Conservation (phyloP, 2,329 filamentous ascomycete genomes). For the Diaporthe velutina region DNA sequence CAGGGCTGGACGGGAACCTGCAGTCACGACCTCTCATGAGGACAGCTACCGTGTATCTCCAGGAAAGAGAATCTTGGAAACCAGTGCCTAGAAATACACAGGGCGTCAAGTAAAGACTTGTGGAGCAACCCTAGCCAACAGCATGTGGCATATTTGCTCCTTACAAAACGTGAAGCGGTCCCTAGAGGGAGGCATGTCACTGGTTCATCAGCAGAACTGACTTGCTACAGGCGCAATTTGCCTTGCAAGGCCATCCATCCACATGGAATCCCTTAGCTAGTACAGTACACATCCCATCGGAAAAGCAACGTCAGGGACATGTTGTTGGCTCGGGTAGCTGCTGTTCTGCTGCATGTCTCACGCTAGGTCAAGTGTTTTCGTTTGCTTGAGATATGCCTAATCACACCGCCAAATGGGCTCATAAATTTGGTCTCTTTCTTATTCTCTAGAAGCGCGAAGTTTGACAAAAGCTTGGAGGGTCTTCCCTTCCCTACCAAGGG, state of each 20-base stretch:
- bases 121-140: no score
- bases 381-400: neutral
- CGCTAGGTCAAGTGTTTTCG: neutral
- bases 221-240: neutral
- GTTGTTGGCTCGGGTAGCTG: constrained; percentile 15
- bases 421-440: neutral
- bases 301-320: neutral
- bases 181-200: neutral
- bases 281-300: neutral
- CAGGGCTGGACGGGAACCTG: neutral
- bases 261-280: no score
- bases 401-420: neutral
- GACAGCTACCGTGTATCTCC: neutral
- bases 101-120: neutral
- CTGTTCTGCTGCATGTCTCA: no score
- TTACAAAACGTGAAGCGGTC: neutral
- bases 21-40: neutral
- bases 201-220: neutral
- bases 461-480: neutral
- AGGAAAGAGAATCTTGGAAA: neutral
- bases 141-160: neutral
- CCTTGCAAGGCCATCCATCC: neutral
- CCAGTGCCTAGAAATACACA: no score
- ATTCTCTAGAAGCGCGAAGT: neutral
- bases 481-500: no score